Evolutionary conservation across 108 stramenopile species (phyloP).

Genomic region (Pseudonitzschia multiseries): DNA sequence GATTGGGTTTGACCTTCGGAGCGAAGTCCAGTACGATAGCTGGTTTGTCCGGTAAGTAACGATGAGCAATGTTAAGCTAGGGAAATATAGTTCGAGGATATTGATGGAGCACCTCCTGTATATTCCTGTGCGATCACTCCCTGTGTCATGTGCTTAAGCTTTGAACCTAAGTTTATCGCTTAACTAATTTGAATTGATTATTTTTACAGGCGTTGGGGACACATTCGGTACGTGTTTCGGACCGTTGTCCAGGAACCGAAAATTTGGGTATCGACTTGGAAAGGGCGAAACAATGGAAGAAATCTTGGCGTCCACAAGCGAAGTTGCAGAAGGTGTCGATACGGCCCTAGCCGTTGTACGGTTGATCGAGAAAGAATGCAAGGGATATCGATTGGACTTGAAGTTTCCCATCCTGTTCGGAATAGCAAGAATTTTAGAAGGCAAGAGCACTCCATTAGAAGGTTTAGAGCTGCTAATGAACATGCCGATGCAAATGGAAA

Average conservation of each 20-base stretch:
- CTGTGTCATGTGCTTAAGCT: too few species aligned
- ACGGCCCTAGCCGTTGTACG: constrained; percentile 90
- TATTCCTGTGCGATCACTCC: too few species aligned
- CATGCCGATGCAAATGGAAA: constrained; percentile 92
- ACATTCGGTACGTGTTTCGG: constrained; percentile 98
- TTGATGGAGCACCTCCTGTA: too few species aligned
- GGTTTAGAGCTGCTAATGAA: constrained; percentile 91
- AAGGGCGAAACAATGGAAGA: constrained; percentile 93
- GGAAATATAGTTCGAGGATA: background rate
- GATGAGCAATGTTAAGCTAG: background rate
- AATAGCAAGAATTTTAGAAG: constrained; percentile 88
- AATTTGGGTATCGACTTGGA: constrained; percentile 91
- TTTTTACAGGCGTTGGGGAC: constrained; percentile 86
- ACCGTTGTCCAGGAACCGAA: constrained; percentile 92
- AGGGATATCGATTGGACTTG: constrained; percentile 91
- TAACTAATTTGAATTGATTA: background rate
- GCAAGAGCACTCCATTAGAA: constrained; percentile 83
- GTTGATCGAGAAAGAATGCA: constrained; percentile 85
- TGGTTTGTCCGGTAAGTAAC: constrained; percentile 82
- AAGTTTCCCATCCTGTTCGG: constrained; percentile 97
- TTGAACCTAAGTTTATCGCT: too few species aligned
- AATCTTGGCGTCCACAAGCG: constrained; percentile 79
- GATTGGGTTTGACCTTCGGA: constrained; percentile 87
- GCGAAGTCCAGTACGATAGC: constrained; percentile 87
- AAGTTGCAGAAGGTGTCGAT: constrained; percentile 96